Evolutionary conservation across 495 filamentous ascomycete genomes (phyloP).

Genomic region (Podospora sp.): DNA sequence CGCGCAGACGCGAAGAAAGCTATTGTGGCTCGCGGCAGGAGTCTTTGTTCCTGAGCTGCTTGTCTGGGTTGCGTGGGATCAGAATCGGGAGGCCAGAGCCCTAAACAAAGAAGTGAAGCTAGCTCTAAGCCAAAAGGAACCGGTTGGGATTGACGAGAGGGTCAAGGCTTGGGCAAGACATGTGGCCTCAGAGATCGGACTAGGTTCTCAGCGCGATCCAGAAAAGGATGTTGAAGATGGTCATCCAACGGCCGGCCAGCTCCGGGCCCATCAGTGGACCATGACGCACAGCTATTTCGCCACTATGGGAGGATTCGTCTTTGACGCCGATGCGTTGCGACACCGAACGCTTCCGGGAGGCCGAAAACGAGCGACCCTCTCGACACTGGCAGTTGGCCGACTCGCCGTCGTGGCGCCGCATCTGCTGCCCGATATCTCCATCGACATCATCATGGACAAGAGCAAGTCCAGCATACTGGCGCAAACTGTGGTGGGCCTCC

Average conservation of each 20-base stretch:
- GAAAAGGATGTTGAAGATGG: background rate
- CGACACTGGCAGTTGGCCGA: background rate
- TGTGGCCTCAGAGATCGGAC: background rate
- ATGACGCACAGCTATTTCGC: constrained; percentile 10
- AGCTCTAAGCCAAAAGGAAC: background rate
- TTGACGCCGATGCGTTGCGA: background rate
- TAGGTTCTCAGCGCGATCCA: background rate
- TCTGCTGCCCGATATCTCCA: constrained; percentile 18
- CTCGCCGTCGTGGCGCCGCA: background rate
- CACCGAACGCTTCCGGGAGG: background rate
- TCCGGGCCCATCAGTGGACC: background rate
- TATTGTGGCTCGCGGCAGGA: constrained; percentile 10
- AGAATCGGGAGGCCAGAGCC: constrained; percentile 3
- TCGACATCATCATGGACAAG: constrained; percentile 14
- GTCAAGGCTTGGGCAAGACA: background rate
- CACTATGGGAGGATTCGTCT: constrained; percentile 5
- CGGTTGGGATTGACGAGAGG: background rate
- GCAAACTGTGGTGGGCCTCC: constrained; percentile 16
- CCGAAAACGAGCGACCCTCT: background rate
- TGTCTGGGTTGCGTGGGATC: constrained; percentile 5
- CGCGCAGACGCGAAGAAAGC: constrained; percentile 9
- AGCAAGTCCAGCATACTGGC: constrained; percentile 19
- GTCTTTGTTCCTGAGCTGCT: constrained; percentile 17
- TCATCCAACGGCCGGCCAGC: background rate
- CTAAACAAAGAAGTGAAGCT: background rate